phyloP scores from a whole-genome alignment of 805 yeast genomes.

The Candida quercuum region DNA sequence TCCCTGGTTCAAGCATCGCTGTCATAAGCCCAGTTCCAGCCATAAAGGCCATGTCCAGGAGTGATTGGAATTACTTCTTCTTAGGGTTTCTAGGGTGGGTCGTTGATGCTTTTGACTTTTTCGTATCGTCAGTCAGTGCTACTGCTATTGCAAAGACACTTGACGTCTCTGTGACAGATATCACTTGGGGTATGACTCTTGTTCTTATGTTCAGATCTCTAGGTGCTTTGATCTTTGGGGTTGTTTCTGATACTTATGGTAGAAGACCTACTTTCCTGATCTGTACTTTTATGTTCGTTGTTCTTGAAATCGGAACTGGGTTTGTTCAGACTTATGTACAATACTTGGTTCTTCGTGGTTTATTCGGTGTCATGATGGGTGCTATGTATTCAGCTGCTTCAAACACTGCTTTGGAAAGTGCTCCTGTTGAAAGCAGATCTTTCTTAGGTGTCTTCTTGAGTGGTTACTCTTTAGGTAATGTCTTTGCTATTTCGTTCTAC shows the following conservation, averaged over 20 bases:
- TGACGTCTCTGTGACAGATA: slow-evolving; percentile 36
- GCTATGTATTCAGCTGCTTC: slow-evolving; percentile 63
- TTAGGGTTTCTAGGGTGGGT: slow-evolving; percentile 66
- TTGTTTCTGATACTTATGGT: slow-evolving; percentile 57
- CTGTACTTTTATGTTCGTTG: slow-evolving; percentile 46
- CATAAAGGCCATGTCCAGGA: slow-evolving; percentile 29
- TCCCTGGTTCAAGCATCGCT: slow-evolving; percentile 21
- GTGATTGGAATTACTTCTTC: slow-evolving; percentile 52
- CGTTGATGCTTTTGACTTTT: slow-evolving; percentile 70
- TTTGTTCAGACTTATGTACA: slow-evolving; percentile 53
- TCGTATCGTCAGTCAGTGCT: slow-evolving; percentile 54
- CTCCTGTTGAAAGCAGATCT: slow-evolving; percentile 55
- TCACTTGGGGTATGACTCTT: slow-evolving; percentile 71
- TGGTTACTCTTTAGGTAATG: slow-evolving; percentile 62
- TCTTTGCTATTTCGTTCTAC: slow-evolving; percentile 58
- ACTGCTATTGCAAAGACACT: slow-evolving; percentile 44
- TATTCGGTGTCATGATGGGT: slow-evolving; percentile 70
- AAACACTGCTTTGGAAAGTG: slow-evolving; percentile 63
- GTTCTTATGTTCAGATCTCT: slow-evolving; percentile 66
- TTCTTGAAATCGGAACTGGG: slow-evolving; percentile 61
- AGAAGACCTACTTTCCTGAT: slow-evolving; percentile 60
- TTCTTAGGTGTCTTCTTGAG: slow-evolving; percentile 53
- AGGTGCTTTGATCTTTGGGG: slow-evolving; percentile 64
- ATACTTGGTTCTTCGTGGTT: slow-evolving; percentile 56
- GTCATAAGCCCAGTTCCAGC: slow-evolving; percentile 40